Percentiles rank a stretch among this genome's conserved stretches.
Conservation (phyloP, 1,284 basidiomycete species). For the Ustilago lituana region DNA sequence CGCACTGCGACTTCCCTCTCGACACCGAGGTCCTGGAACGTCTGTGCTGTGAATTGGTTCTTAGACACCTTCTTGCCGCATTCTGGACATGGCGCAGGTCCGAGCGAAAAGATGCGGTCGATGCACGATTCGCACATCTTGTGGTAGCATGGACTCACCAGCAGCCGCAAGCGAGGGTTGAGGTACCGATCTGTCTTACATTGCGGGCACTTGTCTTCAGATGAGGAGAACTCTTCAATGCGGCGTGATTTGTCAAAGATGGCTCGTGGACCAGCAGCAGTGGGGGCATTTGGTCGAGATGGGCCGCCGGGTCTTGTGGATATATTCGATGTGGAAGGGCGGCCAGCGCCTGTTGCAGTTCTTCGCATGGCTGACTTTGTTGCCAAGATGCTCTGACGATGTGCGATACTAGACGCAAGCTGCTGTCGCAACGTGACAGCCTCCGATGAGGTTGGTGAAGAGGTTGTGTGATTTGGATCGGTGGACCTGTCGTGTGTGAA, state of each 20-base stretch:
- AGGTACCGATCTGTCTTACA: slow-evolving; percentile 97
- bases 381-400: neutral
- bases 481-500: slow-evolving; percentile 11
- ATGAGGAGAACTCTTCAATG: slow-evolving; percentile 58
- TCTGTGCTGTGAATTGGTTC: slow-evolving; percentile 92
- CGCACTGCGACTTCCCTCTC: slow-evolving; percentile 95
- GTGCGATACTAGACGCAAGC: too few relatives aligned
- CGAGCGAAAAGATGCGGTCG: slow-evolving; percentile 92
- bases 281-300: slow-evolving; percentile 29
- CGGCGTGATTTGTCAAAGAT: slow-evolving; percentile 57
- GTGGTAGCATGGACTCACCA: slow-evolving; percentile 96
- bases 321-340: slow-evolving; percentile 16
- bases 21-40: slow-evolving; percentile 93
- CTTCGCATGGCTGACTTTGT: slow-evolving; percentile 35
- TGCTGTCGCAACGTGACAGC: too few relatives aligned
- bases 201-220: slow-evolving; percentile 87
- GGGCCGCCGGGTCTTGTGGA: slow-evolving; percentile 25
- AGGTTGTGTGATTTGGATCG: neutral
- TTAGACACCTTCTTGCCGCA: slow-evolving; percentile 91
- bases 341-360: slow-evolving; percentile 17
- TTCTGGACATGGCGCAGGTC: slow-evolving; percentile 94
- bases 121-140: slow-evolving; percentile 88
- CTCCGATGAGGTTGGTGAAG: too few relatives aligned
- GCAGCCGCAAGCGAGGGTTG: slow-evolving; percentile 89
- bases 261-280: slow-evolving; percentile 29